These are phyloP conservation scores for Drosera capensis DNA, from an alignment of 148 eudicot genomes.

Conservation along the genomic window DNA sequence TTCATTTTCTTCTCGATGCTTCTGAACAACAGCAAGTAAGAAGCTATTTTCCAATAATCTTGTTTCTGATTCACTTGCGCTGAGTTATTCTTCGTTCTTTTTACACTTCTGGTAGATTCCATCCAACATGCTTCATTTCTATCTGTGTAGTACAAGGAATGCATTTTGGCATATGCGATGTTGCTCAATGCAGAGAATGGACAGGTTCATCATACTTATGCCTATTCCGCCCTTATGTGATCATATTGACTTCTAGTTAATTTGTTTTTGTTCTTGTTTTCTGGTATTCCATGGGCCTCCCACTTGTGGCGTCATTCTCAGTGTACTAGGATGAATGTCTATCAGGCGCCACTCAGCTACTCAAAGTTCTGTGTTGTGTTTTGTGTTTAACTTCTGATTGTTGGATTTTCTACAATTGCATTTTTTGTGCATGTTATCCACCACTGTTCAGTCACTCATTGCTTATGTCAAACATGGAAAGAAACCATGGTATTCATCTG, in stretches of 20 bases:
- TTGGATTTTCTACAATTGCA: too few relatives aligned
- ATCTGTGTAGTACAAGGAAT: constrained; percentile 87
- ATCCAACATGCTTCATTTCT: too few relatives aligned
- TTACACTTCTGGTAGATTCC: too few relatives aligned
- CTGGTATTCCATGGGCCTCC: neutral
- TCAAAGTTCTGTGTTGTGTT: too few relatives aligned
- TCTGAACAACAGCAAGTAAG: constrained; percentile 96
- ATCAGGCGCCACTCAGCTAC: too few relatives aligned
- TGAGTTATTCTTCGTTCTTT: too few relatives aligned
- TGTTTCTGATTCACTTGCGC: neutral
- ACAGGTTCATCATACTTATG: constrained; percentile 29
- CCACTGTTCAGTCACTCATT: too few relatives aligned
- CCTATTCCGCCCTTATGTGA: neutral
- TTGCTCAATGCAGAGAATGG: constrained; percentile 41
- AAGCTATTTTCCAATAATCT: constrained; percentile 4
- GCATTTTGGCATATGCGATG: constrained; percentile 72
- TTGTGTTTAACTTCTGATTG: too few relatives aligned
- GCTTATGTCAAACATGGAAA: too few relatives aligned
- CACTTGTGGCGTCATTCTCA: too few relatives aligned
- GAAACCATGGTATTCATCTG: neutral
- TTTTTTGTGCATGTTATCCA: too few relatives aligned
- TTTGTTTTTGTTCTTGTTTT: neutral
- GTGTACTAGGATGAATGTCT: too few relatives aligned
- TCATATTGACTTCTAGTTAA: neutral
- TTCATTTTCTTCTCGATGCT: constrained; percentile 94